A percentile compares a stretch with the other conserved stretches of the same genome.
Evolutionary conservation across 495 filamentous ascomycete species (phyloP).

Genomic region (Trichoderma asperelloides): DNA sequence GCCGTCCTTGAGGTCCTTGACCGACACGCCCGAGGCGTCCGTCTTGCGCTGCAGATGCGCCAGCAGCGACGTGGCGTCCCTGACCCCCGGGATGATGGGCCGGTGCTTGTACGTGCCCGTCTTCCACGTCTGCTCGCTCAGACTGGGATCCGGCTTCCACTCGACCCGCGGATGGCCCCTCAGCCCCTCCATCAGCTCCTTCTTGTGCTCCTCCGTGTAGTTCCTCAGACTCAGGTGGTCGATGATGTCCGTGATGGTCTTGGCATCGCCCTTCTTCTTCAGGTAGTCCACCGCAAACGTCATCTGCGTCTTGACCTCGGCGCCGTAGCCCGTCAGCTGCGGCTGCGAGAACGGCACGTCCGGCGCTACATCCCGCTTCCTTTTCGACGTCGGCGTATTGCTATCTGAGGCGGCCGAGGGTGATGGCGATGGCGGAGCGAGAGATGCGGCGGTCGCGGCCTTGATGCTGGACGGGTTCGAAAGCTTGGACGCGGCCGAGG

Average conservation of each 20-base stretch:
- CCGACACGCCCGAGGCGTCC: constrained; percentile 69
- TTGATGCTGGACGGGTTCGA: constrained; percentile 31
- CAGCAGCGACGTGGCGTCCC: constrained; percentile 62
- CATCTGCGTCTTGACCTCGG: constrained; percentile 75
- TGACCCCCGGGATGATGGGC: constrained; percentile 69
- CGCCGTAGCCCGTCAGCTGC: constrained; percentile 63
- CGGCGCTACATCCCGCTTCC: constrained; percentile 45
- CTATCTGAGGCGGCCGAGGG: constrained; percentile 37
- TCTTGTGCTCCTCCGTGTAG: constrained; percentile 31
- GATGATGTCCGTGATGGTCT: constrained; percentile 64
- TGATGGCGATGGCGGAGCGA: constrained; percentile 27
- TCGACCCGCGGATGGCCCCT: constrained; percentile 59
- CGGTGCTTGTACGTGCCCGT: constrained; percentile 66
- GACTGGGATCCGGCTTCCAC: constrained; percentile 51
- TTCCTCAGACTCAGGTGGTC: constrained; percentile 64
- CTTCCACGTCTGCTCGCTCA: constrained; percentile 44
- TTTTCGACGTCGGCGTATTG: constrained; percentile 42
- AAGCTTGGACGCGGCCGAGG: constrained; percentile 39
- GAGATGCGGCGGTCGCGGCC: constrained; percentile 23
- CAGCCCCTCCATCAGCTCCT: constrained; percentile 37
- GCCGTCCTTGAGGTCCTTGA: constrained; percentile 88
- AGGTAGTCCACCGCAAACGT: constrained; percentile 76
- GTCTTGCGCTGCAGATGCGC: constrained; percentile 68
- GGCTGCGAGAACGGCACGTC: constrained; percentile 69
- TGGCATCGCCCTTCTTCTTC: constrained; percentile 62